Conservation (phyloP, 1,139 yeast species). For the Pichia kudriavzevii region DNA sequence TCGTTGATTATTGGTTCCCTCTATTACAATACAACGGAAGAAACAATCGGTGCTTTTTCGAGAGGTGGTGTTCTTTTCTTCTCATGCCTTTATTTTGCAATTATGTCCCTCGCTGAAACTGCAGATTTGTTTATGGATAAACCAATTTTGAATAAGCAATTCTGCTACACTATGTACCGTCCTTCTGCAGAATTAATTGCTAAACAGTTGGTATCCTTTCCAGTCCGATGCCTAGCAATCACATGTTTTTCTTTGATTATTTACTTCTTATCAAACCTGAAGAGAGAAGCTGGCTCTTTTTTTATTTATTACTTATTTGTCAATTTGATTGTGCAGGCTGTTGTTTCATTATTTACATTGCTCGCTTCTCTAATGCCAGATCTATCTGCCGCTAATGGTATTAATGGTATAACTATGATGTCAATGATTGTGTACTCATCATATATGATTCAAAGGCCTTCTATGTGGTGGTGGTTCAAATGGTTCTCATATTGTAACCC, state of each 20-base stretch:
- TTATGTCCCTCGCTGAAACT: conserved; percentile 36
- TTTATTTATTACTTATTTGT: conserved; percentile 37
- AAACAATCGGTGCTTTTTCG: conserved; percentile 32
- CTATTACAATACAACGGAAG: conserved; percentile 30
- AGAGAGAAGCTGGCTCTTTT: conserved; percentile 36
- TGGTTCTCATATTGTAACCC: conserved; percentile 57
- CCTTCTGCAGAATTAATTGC: conserved; percentile 42
- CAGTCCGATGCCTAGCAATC: conserved; percentile 32
- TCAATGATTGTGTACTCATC: conserved; percentile 43
- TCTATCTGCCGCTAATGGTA: conserved; percentile 42
- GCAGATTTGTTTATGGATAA: conserved; percentile 36
- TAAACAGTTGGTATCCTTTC: conserved; percentile 34
- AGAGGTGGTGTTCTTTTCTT: conserved; percentile 36
- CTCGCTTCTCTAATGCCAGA: conserved; percentile 41
- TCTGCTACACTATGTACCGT: conserved; percentile 35
- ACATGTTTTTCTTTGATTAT: conserved; percentile 31
- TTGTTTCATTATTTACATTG: conserved; percentile 40
- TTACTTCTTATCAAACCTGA: conserved; percentile 36
- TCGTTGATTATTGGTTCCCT: conserved; percentile 34
- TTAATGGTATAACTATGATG: conserved; percentile 42
- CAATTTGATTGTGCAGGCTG: conserved; percentile 33
- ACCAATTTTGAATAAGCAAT: conserved; percentile 38
- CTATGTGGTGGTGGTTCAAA: conserved; percentile 58
- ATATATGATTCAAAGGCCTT: conserved; percentile 47
- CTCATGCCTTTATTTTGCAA: conserved; percentile 37